These are phyloP conservation scores for Talaromyces liani DNA, from an alignment of 495 filamentous ascomycete species.

Conservation along the genomic window DNA sequence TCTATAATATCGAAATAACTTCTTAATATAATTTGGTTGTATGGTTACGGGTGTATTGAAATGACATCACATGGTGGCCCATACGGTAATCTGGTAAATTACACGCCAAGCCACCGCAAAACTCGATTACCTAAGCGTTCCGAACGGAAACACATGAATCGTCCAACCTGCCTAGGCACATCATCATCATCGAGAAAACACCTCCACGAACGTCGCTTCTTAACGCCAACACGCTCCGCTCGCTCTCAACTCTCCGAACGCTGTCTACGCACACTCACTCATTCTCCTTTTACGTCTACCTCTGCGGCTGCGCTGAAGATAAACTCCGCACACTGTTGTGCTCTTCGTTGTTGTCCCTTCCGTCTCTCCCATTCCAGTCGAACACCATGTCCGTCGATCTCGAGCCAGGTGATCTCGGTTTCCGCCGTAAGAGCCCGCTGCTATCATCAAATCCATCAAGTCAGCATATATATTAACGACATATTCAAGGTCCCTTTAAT, in stretches of 20 bases:
- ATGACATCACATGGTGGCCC: conserved; percentile 1
- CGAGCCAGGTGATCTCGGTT: conserved; percentile 83
- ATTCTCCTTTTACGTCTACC: neutral
- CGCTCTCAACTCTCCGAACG: neutral
- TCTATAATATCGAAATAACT: neutral
- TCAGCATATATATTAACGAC: conserved; percentile 18
- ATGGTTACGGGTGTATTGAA: conserved; percentile 2
- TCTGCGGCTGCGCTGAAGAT: neutral
- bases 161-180: neutral
- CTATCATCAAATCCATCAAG: neutral
- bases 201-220: neutral
- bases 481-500: conserved; percentile 73
- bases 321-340: neutral
- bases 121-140: neutral
- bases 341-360: neutral
- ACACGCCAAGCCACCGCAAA: neutral
- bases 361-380: conserved; percentile 1
- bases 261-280: neutral
- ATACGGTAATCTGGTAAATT: neutral
- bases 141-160: neutral
- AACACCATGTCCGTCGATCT: conserved; percentile 85
- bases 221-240: neutral
- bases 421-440: conserved; percentile 63
- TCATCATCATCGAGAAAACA: neutral
- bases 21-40: neutral